Base-by-base conservation (phyloP, 441 rosid species). In the Syzygium malaccense region DNA sequence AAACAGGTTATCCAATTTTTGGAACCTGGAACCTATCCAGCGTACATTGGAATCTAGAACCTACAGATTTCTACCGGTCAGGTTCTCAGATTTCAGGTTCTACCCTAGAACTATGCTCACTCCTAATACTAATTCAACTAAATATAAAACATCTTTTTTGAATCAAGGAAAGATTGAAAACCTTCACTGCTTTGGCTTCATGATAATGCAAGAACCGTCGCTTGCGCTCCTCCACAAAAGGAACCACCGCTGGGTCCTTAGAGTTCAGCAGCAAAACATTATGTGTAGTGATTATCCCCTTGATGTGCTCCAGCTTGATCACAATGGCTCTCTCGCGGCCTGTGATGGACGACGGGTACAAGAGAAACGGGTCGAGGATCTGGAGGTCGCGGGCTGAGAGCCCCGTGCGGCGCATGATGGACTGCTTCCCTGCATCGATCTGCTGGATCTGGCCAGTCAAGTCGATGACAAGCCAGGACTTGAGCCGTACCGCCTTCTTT, bases 301-400 rank as follows among this genome's bases (percentile, higher is more conserved):
- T 96, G 45, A 96, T 95, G 87, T 96, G 96, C 94, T 97, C 99
- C 93, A 96, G 87, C 87, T 96, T 96, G 88, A 97, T 95, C 17
- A 96, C 98, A 8, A 96, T 95, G n/a, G 96, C 99, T 58, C 93
- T 93, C 91, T 96, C 99, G 86, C 98, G 92, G 33, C 99, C 98
- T 79, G 96, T 89, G 86, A 95, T 90, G 30, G 98, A 93, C 3
- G 99, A 95, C 7, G 96, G 98, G 91, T 96, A 96, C 49, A 97
- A 95, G 23, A 96, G 94, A 9, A 94, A 91, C 14, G 98, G 98
- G 92, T 97, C 98, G 9, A 96, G 95, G 49, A 95, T 93, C 91
- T 98, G 93, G 45, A 97, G 97, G 91, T 96, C 99, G 7, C 95
- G 93, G 11, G 96, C 98, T 4, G 97, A 98, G 11, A 96, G 91